Conservation (phyloP, 495 filamentous ascomycete genomes). For the Hypoxylon fuscum region DNA sequence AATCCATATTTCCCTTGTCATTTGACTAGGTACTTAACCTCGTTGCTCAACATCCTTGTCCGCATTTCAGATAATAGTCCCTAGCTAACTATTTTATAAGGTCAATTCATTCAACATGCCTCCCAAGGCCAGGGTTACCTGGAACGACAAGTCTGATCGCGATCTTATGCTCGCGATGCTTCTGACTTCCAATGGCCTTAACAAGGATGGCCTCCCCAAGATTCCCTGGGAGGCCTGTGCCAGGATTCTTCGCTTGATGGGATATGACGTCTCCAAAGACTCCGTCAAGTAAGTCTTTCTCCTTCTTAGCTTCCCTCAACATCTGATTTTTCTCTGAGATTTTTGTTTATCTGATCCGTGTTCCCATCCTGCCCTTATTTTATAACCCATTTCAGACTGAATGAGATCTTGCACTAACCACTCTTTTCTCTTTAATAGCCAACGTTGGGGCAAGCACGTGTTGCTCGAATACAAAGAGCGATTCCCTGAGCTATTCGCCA, state of each 20-base stretch:
- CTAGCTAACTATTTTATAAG: not conserved
- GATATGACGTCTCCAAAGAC: not conserved
- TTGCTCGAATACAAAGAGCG: not conserved
- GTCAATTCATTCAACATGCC: too few relatives aligned
- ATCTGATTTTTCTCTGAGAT: too few relatives aligned
- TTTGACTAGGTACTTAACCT: not conserved
- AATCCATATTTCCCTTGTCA: not conserved
- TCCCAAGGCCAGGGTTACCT: not conserved
- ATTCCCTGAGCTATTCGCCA: not conserved
- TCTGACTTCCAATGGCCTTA: not conserved
- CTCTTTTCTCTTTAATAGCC: not conserved
- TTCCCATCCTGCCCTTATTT: too few relatives aligned
- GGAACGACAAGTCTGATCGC: not conserved
- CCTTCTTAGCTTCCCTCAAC: not conserved
- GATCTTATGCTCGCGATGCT: not conserved
- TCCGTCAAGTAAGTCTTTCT: not conserved
- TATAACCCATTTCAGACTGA: too few relatives aligned
- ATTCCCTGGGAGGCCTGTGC: not conserved
- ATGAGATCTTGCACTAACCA: not conserved
- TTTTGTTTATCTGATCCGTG: too few relatives aligned
- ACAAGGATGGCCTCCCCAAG: not conserved
- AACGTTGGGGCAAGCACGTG: not conserved
- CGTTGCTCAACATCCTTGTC: too few relatives aligned
- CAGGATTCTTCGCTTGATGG: not conserved
- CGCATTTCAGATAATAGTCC: not conserved